Base-by-base conservation (phyloP, 2,329 filamentous ascomycete genomes). In the Colletotrichum tropicale region DNA sequence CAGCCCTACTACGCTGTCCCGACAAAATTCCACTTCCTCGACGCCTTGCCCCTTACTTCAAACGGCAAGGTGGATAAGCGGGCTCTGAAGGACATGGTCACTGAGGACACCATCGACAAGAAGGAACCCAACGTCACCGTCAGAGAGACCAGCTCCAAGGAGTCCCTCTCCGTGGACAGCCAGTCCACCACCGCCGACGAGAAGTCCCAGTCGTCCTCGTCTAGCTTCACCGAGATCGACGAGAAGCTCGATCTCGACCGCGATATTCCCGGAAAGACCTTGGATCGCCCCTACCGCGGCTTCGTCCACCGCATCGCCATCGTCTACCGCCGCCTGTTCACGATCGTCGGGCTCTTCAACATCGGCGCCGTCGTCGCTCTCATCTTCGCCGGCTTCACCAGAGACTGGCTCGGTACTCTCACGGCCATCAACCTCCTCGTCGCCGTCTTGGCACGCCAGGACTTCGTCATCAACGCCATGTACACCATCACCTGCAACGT, bases 61-160 rank as follows among this genome's bases (percentile, higher is more conserved):
- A 91, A 92, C 72, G 90, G 90, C 43, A 92, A 92, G 81, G 86
- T 90, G 58, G 87, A 92, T 81, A 91, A 90, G 83, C 83, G 82
- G n/a, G 81, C 83, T 4, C 85, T 92, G 3, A 82, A 80, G 13
- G 78, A 79, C 13, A 76, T 87, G 43, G 85, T 82, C 43, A 43
- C 43, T 12, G 58, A 30, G 21, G 16, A 62, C 32, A 38, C 8
- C 15, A 16, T 15, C 10, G 43, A 55, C 32, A 64, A 75, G 34
- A 70, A 66, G 38, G 52, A 62, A 5, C 34, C 16, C 18, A 16
- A n/a, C n/a, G 24, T 61, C 58, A 68, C 64, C 15, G 21, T 74
- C 56, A 68, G n/a, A 2, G 65, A 76, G 24, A 74, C 43, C 18
- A 56, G 38, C 15, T 75, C 66, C n/a, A 34, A 43, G n/a, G 60